These are phyloP conservation scores for Fagus crenata DNA, from an alignment of 306 rosid species.

Conservation along the genomic window DNA sequence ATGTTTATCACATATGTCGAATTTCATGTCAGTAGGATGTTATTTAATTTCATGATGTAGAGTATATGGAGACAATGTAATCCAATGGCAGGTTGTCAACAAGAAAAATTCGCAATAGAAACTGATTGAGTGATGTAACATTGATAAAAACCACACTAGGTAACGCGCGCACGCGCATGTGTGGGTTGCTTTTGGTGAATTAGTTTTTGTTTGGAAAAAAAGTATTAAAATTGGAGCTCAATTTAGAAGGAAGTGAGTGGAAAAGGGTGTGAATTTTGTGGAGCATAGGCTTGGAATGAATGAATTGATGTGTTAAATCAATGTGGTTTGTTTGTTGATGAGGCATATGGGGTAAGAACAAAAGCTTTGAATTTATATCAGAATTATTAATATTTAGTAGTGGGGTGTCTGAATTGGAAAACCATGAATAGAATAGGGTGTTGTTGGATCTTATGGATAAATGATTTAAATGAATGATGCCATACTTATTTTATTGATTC, in stretches of 20 bases:
- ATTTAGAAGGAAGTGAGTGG: neutral
- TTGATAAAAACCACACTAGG: no score
- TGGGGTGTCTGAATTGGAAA: neutral
- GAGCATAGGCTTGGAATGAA: neutral
- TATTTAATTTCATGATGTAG: no score
- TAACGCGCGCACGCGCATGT: neutral
- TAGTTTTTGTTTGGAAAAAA: neutral
- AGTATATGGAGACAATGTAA: no score
- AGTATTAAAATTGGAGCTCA: neutral
- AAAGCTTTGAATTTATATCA: neutral
- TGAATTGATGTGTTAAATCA: neutral
- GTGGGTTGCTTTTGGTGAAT: neutral
- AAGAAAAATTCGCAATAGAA: no score
- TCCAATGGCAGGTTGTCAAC: no score
- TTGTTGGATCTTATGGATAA: neutral
- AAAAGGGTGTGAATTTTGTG: neutral
- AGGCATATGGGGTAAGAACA: neutral
- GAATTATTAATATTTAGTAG: neutral
- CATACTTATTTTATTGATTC: neutral
- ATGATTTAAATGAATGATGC: neutral
- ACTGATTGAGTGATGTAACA: no score
- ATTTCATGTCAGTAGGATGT: no score
- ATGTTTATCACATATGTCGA: no score
- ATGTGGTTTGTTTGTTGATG: neutral
- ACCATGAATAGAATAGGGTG: neutral